These are phyloP conservation scores for Allium fistulosum DNA, from an alignment of 106 monocot genomes.

Conservation along the genomic window DNA sequence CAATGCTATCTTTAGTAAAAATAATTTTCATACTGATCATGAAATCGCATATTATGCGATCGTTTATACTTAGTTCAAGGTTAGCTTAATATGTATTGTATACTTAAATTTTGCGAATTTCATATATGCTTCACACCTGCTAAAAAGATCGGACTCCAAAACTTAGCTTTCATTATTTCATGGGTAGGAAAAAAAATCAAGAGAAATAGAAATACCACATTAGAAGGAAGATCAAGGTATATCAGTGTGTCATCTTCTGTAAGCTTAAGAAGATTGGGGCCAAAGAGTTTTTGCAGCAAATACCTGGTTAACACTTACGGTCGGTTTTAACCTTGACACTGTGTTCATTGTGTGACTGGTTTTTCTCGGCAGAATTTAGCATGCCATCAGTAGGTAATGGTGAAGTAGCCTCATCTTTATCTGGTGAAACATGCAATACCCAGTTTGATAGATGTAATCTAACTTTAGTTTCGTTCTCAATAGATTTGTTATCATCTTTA, in stretches of 20 bases:
- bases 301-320: conserved; percentile 56
- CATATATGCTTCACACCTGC: no score
- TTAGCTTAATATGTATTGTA: no score
- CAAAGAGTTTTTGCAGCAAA: conserved; percentile 53
- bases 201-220: conserved; percentile 27
- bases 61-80: no score
- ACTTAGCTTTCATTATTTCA: no score
- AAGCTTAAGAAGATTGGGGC: conserved; percentile 33
- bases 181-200: background rate
- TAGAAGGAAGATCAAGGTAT: conserved; percentile 65
- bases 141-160: no score
- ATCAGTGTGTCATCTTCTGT: conserved; percentile 40
- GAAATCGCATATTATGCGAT: no score
- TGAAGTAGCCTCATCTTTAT: no score
- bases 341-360: background rate
- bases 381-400: conserved; percentile 31
- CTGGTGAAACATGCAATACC: background rate
- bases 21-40: no score
- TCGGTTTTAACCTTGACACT: background rate
- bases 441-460: background rate
- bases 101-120: no score
- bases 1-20: no score
- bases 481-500: background rate
- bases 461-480: conserved; percentile 9
- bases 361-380: conserved; percentile 9